A percentile compares a stretch with the other conserved stretches of the same genome.
phyloP scores from a whole-genome alignment of 2,329 filamentous ascomycete species.

The Colletotrichum siamense region DNA sequence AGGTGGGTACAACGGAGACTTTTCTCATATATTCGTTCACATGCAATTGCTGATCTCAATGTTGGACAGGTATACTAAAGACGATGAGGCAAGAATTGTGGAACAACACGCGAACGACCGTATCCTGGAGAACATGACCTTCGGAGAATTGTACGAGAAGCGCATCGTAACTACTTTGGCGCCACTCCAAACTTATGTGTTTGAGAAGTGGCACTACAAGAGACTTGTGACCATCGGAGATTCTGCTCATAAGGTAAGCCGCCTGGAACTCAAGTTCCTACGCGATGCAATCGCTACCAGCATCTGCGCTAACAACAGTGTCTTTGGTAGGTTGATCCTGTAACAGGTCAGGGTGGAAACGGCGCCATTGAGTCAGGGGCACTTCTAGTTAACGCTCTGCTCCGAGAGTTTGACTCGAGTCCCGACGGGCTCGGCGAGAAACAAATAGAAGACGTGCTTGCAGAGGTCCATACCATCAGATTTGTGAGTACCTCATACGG shows the following conservation, averaged over 20 bases:
- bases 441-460: neutral
- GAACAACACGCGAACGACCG: slow-evolving; percentile 23
- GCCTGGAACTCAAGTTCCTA: neutral
- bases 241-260: slow-evolving; percentile 43
- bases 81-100: slow-evolving; percentile 33
- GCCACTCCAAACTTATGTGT: slow-evolving; percentile 34
- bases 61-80: slow-evolving; percentile 29
- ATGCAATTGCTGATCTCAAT: fast-evolving
- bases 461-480: neutral
- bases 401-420: neutral
- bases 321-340: slow-evolving; percentile 24
- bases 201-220: slow-evolving; percentile 41
- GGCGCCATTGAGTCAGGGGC: slow-evolving; percentile 29
- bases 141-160: slow-evolving; percentile 35
- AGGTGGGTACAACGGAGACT: neutral
- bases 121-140: slow-evolving; percentile 28
- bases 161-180: slow-evolving; percentile 31
- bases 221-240: slow-evolving; percentile 45
- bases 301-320: neutral
- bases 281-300: neutral
- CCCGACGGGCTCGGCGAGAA: neutral
- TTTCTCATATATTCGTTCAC: neutral
- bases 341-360: slow-evolving; percentile 29
- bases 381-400: slow-evolving; percentile 22
- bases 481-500: neutral